Percentiles rank a stretch among this genome's conserved stretches.
Conservation (phyloP, 306 rosid genomes). For the Lupinus albus region DNA sequence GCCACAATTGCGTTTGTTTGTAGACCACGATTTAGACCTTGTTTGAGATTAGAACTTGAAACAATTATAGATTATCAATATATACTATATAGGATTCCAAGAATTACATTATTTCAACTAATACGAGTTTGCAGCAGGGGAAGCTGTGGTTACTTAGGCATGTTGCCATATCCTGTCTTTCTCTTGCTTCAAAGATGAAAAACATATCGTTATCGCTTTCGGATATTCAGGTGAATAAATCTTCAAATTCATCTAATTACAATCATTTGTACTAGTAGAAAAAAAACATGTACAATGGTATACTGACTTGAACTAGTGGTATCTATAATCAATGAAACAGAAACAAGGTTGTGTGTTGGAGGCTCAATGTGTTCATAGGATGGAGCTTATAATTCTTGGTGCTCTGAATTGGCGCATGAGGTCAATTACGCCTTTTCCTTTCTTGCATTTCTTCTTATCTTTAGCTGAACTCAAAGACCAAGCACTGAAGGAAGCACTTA, state of each 20-base stretch:
- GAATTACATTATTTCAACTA: background rate
- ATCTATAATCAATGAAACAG: slow-evolving; percentile 46
- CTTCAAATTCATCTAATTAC: slow-evolving; percentile 2
- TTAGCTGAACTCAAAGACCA: slow-evolving; percentile 49
- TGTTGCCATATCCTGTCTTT: slow-evolving; percentile 54
- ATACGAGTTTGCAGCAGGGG: slow-evolving; percentile 46
- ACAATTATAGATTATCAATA: background rate
- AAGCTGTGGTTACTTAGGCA: slow-evolving; percentile 66
- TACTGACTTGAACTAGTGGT: background rate
- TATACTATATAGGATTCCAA: background rate
- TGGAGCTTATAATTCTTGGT: slow-evolving; percentile 73
- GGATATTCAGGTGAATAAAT: slow-evolving; percentile 49
- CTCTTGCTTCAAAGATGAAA: slow-evolving; percentile 77
- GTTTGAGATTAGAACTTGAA: background rate
- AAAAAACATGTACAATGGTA: background rate
- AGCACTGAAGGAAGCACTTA: slow-evolving; percentile 50
- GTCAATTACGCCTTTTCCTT: slow-evolving; percentile 74
- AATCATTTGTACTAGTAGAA: background rate
- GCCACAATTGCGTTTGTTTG: too few relatives aligned
- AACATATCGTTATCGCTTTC: slow-evolving; percentile 49
- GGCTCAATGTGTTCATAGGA: slow-evolving; percentile 50
- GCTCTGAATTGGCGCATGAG: slow-evolving; percentile 76
- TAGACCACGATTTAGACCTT: too few relatives aligned
- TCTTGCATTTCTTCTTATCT: slow-evolving; percentile 60
- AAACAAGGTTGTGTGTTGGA: slow-evolving; percentile 56